Conservation (phyloP, 345 rosid genomes). For the Lepidium sativum region DNA sequence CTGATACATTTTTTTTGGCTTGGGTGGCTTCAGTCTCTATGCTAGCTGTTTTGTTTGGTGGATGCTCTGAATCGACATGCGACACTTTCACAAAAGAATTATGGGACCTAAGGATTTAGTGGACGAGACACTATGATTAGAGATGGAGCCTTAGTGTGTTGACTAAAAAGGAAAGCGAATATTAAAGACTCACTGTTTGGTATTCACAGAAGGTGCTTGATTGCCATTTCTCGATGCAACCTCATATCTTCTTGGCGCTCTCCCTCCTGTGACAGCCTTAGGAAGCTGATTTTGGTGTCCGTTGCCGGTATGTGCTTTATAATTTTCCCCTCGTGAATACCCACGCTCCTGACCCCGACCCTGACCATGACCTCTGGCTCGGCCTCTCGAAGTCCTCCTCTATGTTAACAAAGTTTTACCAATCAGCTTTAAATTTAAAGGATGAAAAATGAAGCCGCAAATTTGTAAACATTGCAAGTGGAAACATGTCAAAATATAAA, state of each 20-base stretch:
- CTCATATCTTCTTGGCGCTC: slow-evolving; percentile 75
- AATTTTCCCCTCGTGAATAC: slow-evolving; percentile 44
- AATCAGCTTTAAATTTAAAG: not conserved
- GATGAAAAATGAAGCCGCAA: not conserved
- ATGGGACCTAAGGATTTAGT: slow-evolving; percentile 35
- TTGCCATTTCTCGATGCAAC: slow-evolving; percentile 39
- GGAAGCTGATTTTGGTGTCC: slow-evolving; percentile 47
- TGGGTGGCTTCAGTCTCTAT: slow-evolving; percentile 39
- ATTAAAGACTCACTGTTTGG: slow-evolving; percentile 43
- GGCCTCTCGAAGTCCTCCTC: slow-evolving; percentile 59
- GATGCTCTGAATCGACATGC: slow-evolving; percentile 37
- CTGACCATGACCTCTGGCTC: slow-evolving; percentile 54
- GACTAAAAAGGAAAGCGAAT: not conserved
- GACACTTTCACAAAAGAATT: slow-evolving; percentile 40
- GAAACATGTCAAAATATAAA: not conserved
- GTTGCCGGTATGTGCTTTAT: slow-evolving; percentile 37
- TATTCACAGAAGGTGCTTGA: slow-evolving; percentile 42
- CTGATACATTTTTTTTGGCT: slow-evolving; percentile 41
- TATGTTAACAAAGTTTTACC: slow-evolving; percentile 20
- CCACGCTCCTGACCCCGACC: slow-evolving; percentile 45
- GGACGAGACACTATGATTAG: slow-evolving; percentile 2
- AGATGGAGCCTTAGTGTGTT: not conserved
- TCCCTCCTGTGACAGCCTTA: slow-evolving; percentile 52
- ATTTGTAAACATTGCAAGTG: not conserved
- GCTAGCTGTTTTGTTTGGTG: slow-evolving; percentile 26